A percentile compares a stretch with the other conserved stretches of the same genome.
Evolutionary conservation across 495 filamentous ascomycete genomes (phyloP).

Genomic region (Evernia prunastri): DNA sequence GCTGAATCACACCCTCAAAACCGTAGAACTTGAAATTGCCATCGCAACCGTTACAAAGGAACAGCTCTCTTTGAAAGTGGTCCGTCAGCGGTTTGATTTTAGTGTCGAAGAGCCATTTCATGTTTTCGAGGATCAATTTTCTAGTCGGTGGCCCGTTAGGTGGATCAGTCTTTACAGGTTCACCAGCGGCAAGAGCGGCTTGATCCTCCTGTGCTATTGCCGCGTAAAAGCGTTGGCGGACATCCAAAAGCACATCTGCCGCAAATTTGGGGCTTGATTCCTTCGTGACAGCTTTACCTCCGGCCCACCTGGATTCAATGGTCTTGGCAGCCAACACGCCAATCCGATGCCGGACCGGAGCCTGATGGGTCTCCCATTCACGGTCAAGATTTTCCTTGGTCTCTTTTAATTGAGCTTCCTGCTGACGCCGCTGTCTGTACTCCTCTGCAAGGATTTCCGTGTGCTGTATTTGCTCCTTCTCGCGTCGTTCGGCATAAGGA

Average conservation of each 20-base stretch:
- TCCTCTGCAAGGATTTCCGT: slow-evolving; percentile 39
- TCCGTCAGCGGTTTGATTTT: slow-evolving; percentile 65
- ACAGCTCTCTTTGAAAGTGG: slow-evolving; percentile 56
- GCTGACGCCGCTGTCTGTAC: slow-evolving; percentile 37
- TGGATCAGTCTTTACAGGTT: slow-evolving; percentile 37
- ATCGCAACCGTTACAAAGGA: slow-evolving; percentile 65
- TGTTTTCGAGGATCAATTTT: slow-evolving; percentile 68
- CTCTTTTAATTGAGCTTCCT: slow-evolving; percentile 45
- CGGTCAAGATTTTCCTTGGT: slow-evolving; percentile 54
- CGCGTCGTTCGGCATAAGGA: slow-evolving; percentile 49
- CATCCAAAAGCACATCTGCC: slow-evolving; percentile 55
- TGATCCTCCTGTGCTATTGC: slow-evolving; percentile 47
- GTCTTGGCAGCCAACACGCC: slow-evolving; percentile 57
- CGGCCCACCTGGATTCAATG: slow-evolving; percentile 52
- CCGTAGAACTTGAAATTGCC: slow-evolving; percentile 56
- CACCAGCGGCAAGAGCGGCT: slow-evolving; percentile 38
- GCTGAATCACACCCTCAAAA: slow-evolving; percentile 71
- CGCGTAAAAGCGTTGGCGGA: slow-evolving; percentile 55
- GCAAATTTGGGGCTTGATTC: slow-evolving; percentile 60
- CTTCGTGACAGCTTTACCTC: slow-evolving; percentile 48
- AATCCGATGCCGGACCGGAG: slow-evolving; percentile 53
- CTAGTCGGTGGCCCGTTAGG: slow-evolving; percentile 48
- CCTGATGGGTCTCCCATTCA: slow-evolving; percentile 62
- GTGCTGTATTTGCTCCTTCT: slow-evolving; percentile 40
- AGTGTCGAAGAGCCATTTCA: slow-evolving; percentile 76